Percentiles rank a stretch among this genome's conserved stretches.
phyloP scores from a whole-genome alignment of 495 filamentous ascomycete species.

The Trichoderma reesei region DNA sequence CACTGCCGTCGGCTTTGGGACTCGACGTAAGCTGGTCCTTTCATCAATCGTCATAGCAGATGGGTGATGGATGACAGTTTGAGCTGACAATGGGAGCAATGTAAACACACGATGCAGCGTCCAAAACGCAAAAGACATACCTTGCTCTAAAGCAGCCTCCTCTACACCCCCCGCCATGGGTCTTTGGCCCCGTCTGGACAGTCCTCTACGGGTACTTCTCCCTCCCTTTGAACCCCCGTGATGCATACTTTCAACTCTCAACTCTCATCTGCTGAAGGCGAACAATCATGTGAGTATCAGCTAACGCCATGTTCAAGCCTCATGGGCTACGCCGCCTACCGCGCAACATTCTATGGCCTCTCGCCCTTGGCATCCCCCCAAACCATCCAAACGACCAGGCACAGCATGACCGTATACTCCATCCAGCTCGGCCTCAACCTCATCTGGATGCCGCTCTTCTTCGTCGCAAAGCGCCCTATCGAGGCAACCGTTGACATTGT shows the following conservation, averaged over 20 bases:
- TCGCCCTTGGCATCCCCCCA: conserved; percentile 24
- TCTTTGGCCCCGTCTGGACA: conserved; percentile 85
- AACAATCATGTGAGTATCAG: too few relatives aligned
- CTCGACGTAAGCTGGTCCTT: conserved; percentile 36
- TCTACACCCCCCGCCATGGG: conserved; percentile 61
- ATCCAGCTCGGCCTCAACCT: conserved; percentile 77
- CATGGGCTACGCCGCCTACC: conserved; percentile 85
- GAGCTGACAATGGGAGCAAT: neutral
- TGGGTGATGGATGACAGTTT: neutral
- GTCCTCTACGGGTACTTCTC: conserved; percentile 53
- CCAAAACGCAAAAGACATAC: conserved; percentile 53
- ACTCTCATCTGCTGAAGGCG: too few relatives aligned
- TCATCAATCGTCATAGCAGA: neutral
- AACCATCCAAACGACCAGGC: conserved; percentile 28
- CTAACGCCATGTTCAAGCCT: conserved; percentile 17
- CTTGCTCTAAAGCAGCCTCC: conserved; percentile 66
- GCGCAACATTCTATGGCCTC: conserved; percentile 48
- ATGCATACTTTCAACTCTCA: neutral
- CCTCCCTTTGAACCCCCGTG: neutral
- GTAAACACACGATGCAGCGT: conserved; percentile 27
- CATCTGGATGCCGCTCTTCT: conserved; percentile 92
- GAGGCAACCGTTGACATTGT: conserved; percentile 69
- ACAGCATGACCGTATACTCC: conserved; percentile 68
- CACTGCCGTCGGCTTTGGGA: conserved; percentile 51
- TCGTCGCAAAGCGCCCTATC: conserved; percentile 56